Evolutionary conservation across 140 eudicot genomes (phyloP).

Genomic region (Eryngium alpinum): DNA sequence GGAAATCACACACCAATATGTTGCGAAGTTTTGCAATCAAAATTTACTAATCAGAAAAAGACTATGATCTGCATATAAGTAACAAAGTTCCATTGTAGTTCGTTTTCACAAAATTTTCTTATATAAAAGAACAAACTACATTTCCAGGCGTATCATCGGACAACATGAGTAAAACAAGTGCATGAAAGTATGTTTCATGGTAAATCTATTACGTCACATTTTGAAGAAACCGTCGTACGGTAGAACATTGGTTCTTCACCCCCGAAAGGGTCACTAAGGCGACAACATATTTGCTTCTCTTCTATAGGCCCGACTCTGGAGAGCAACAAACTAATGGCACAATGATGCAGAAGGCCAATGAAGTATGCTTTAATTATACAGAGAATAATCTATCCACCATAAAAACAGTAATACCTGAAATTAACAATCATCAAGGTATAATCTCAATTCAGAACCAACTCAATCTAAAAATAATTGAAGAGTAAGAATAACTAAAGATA

Average conservation of each 20-base stretch:
- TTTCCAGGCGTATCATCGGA: background rate
- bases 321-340: background rate
- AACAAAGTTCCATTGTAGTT: background rate
- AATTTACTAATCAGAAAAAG: background rate
- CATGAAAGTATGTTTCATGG: background rate
- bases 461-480: too few species aligned
- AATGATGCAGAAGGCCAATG: background rate
- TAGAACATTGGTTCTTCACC: background rate
- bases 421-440: background rate
- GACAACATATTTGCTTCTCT: too few species aligned
- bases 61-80: background rate
- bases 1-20: background rate
- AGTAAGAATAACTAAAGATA: too few species aligned
- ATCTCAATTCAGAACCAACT: too few species aligned
- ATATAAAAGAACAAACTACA: background rate
- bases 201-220: background rate
- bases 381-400: background rate
- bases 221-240: background rate
- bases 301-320: too few species aligned
- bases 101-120: background rate
- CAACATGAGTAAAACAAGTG: background rate
- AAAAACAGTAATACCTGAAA: background rate
- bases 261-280: too few species aligned
- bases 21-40: background rate
- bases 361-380: background rate